phyloP scores from a whole-genome alignment of 2,329 filamentous ascomycete species.

The Verticillium zaregamsianum region DNA sequence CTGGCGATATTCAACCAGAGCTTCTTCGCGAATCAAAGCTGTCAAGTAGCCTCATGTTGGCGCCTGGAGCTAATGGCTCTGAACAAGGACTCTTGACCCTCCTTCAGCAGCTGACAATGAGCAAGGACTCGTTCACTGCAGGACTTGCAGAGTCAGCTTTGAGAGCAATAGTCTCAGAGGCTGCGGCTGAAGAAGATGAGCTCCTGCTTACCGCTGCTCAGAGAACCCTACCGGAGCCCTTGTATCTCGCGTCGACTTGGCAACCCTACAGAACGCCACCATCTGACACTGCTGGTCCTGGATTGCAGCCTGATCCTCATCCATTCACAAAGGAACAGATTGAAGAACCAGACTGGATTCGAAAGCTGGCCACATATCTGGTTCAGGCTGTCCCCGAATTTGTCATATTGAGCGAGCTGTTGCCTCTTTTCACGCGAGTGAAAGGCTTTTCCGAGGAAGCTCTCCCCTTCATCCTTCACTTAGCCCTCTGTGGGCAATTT shows the following conservation, averaged over 20 bases:
- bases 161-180: slow-evolving; percentile 52
- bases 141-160: slow-evolving; percentile 59
- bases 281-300: slow-evolving; percentile 35
- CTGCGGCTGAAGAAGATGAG: slow-evolving; percentile 41
- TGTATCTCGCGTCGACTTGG: slow-evolving; percentile 55
- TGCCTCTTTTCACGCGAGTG: slow-evolving; percentile 61
- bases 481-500: slow-evolving; percentile 68
- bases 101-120: slow-evolving; percentile 58
- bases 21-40: slow-evolving; percentile 58
- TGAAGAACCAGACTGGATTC: slow-evolving; percentile 53
- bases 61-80: slow-evolving; percentile 48
- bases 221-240: slow-evolving; percentile 44
- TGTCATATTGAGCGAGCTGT: slow-evolving; percentile 65
- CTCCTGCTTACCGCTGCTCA: slow-evolving; percentile 46
- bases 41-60: slow-evolving; percentile 42
- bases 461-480: slow-evolving; percentile 81
- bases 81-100: slow-evolving; percentile 59
- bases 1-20: slow-evolving; percentile 60
- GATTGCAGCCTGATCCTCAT: slow-evolving; percentile 19
- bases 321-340: slow-evolving; percentile 36
- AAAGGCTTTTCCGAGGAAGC: slow-evolving; percentile 67
- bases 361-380: slow-evolving; percentile 57
- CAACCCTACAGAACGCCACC: slow-evolving; percentile 48
- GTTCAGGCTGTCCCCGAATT: slow-evolving; percentile 56
- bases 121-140: slow-evolving; percentile 49